Evolutionary conservation across 441 rosid genomes (phyloP), one percentile per base, ranked within the genome.

Genomic region (Syzygium malaccense): DNA sequence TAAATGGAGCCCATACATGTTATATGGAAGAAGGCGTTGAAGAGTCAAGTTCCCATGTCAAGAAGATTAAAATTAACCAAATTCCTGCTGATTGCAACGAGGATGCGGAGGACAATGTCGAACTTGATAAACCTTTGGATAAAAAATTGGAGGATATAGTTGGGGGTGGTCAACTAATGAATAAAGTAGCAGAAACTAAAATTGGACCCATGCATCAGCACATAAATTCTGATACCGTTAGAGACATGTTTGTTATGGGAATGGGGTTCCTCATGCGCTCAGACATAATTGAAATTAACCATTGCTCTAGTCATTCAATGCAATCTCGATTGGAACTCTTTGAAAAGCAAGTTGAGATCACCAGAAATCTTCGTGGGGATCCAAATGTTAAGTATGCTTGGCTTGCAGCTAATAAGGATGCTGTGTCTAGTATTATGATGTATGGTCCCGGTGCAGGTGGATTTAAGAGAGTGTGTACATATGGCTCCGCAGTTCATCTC

Each of bases 391-490:
- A 54, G 19, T 87, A 75, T 68, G 85, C 85, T n/a, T 87, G 88
- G 88, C 88, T 87, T 87, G 88, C 85, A 66, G 85, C 85, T 37
- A 33, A 68, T 33, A 87, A 87, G 85, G 85, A 71, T 33, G 85
- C 66, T 32, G 41, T 55, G 5, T 15, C 12, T 87, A 55, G 53
- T 48, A 54, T 87, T 10, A 68, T 53, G 88, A 33, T 37, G 56
- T 55, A 87, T 71, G 85, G 88, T 14, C 15, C 79, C 7, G 18
- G 85, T 68, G 88, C 85, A n/a, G 85, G 85, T 87, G 88, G 85
- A 71, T 87, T 33, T 71, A 87, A 58, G 78, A 26, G 62, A 18
- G 79, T 37, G 66, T 71, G 51, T 48, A 51, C 53, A 53, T 32
- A 68, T 51, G 57, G 45, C 56, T 87, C 84, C 28, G 88, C 41